Conservation (phyloP, 768 basidiomycete species). For the Russula olivacea region DNA sequence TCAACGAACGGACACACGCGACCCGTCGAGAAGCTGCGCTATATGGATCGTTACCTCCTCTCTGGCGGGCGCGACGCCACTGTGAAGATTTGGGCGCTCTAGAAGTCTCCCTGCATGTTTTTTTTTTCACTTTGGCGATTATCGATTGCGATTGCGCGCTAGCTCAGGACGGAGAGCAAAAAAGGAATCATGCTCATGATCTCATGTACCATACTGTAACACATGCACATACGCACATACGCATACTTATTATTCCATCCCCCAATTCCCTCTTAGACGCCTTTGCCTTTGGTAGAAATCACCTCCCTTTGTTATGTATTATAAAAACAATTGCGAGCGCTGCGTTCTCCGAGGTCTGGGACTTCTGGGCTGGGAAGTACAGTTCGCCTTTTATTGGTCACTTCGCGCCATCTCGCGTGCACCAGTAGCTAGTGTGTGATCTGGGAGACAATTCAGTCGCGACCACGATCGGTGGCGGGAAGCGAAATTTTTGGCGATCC, state of each 20-base stretch:
- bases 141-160: not conserved
- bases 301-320: too few species aligned
- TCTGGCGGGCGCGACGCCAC: conserved; percentile 83
- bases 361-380: too few species aligned
- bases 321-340: too few species aligned
- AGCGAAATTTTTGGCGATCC: too few species aligned
- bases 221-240: not conserved
- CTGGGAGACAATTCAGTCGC: too few species aligned
- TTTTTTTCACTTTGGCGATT: not conserved
- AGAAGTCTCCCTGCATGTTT: conserved; percentile 13
- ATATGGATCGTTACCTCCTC: conserved; percentile 93
- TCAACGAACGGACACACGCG: conserved; percentile 89
- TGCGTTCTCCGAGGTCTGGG: too few species aligned
- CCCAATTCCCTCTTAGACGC: too few species aligned
- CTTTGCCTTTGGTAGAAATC: not conserved
- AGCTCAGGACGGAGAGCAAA: not conserved
- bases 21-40: conserved; percentile 82
- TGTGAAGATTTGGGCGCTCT: conserved; percentile 93
- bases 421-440: too few species aligned
- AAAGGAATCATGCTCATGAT: not conserved
- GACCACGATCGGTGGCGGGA: too few species aligned
- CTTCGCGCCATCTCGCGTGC: too few species aligned
- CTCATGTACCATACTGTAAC: conserved; percentile 3
- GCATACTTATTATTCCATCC: not conserved
- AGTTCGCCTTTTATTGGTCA: too few species aligned